These are phyloP conservation scores for Gossypium schwendimanii DNA, from an alignment of 441 rosid species.

Conservation along the genomic window DNA sequence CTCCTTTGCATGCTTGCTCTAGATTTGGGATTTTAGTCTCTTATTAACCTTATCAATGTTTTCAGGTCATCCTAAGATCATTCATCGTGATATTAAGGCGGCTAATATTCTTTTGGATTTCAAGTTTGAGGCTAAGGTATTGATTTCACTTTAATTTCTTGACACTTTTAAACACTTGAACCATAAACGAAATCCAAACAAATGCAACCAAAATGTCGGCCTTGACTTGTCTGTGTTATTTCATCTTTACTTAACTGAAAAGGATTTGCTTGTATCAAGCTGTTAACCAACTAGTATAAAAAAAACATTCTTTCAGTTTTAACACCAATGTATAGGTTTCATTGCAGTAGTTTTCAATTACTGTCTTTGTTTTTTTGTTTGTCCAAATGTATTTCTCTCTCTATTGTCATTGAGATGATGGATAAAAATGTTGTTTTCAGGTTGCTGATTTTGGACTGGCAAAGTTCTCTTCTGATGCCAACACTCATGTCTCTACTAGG, in stretches of 20 bases:
- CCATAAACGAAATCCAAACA: not conserved
- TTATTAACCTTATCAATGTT: not conserved
- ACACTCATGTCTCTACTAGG: conserved; percentile 90
- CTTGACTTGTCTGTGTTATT: not conserved
- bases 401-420: not conserved
- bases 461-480: conserved; percentile 65
- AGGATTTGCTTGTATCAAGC: not conserved
- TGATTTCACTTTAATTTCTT: not conserved
- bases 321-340: not conserved
- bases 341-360: not conserved
- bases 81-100: conserved; percentile 95
- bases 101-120: conserved; percentile 80
- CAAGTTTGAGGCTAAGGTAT: conserved; percentile 93
- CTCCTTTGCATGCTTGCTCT: not conserved
- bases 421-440: conserved; percentile 27
- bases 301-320: not conserved
- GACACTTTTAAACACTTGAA: not conserved
- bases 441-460: conserved; percentile 99
- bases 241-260: not conserved
- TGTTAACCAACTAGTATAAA: not conserved
- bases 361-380: not conserved
- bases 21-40: not conserved
- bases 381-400: conserved; percentile 10
- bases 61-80: conserved; percentile 94
- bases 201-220: not conserved